Evolutionary conservation across 1,284 basidiomycete genomes (phyloP), one percentile per base, ranked within the genome.

Genomic region (Xanthoconium separans): DNA sequence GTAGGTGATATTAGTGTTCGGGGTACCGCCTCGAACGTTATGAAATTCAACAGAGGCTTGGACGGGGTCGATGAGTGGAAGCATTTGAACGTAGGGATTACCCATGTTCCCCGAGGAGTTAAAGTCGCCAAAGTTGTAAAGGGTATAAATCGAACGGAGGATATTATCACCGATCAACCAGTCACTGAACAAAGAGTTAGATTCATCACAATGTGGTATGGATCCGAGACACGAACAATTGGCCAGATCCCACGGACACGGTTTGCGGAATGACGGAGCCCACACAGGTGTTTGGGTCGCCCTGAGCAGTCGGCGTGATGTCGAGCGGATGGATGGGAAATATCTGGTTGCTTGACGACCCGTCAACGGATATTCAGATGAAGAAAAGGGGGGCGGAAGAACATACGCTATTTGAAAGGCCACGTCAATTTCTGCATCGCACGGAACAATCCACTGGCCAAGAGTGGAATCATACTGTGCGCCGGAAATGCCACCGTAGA

Each of bases 91-190:
- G 68, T 87, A 91, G 3, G 89, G 90, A 63, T 84, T 71, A 43
- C 86, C 87, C 82, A 85, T 84, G 20, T 77, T 71, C 37, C 80
- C 80, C 6, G 77, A 73, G 12, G 76, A 68, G 63, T 85, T 80
- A 62, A 84, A 91, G 71, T 92, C 88, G 22, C 92, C 92, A 65
- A 91, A 92, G 70, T 94, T 88, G 69, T 93, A 95, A 50, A 94
- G 75, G 15, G 90, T 83, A 73, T 94, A 94, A 40, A 91, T 73
- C 9, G 91, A 91, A 51, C 92, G 89, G 55, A 93, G 77, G 66
- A 91, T 79, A 63, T 88, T 90, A 70, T 89, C 89, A 33, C 92
- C 92, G 44, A 94, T 71, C 50, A 94, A 76, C 84, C 86, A 87
- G 65, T 91, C 89, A 64, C 87, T 90, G 31, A 22, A 42, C 37